Percentiles rank a stretch among this genome's conserved stretches.
Conservation (phyloP, 2,329 filamentous ascomycete species). For the Phialocephala sp. region DNA sequence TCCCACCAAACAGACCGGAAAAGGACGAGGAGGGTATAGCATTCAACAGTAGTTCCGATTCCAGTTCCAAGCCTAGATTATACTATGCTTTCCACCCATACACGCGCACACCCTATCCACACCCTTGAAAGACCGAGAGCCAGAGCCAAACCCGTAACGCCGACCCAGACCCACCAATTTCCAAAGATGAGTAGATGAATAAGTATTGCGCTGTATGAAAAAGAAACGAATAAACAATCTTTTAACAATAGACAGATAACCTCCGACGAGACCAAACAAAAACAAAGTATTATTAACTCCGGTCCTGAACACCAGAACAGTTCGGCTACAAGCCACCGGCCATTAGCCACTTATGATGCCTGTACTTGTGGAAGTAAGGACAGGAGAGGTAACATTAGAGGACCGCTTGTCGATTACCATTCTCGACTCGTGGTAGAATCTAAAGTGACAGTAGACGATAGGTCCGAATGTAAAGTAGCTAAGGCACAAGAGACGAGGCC, state of each 20-base stretch:
- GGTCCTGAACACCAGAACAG: not conserved
- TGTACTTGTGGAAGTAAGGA: not conserved
- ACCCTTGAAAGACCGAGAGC: not conserved
- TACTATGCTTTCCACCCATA: not conserved
- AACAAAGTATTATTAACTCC: not conserved
- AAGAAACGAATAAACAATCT: not conserved
- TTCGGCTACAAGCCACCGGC: not conserved
- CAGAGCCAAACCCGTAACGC: not conserved
- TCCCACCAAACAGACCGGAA: not conserved
- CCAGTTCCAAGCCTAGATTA: not conserved
- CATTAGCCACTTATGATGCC: not conserved
- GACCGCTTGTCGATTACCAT: too few relatives aligned
- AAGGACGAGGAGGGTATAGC: not conserved
- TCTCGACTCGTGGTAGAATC: not conserved
- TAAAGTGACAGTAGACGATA: not conserved
- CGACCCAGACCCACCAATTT: not conserved
- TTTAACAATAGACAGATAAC: not conserved
- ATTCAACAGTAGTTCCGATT: not conserved
- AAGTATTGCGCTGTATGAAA: not conserved
- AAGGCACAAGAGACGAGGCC: not conserved
- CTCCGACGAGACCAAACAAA: not conserved
- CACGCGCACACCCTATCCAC: not conserved
- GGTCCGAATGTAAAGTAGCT: not conserved
- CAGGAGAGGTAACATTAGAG: not conserved
- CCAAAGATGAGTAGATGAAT: not conserved